Percentiles rank a stretch among this genome's conserved stretches.
These are phyloP conservation scores for Ramularia endophylla DNA, from an alignment of 2,329 filamentous ascomycete genomes.

Conservation along the genomic window DNA sequence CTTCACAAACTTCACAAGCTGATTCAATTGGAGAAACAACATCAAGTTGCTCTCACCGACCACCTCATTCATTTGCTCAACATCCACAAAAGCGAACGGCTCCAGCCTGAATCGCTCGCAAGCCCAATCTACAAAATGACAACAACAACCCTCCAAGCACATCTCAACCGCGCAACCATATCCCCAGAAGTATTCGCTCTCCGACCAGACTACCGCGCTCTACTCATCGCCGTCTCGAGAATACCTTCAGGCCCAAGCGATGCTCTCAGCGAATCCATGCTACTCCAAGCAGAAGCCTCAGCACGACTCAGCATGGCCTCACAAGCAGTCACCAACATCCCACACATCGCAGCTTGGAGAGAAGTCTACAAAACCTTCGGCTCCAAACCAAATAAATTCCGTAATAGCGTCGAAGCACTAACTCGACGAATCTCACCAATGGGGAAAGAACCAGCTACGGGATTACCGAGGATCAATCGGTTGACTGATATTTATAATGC, in stretches of 20 bases:
- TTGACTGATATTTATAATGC: conserved; percentile 38
- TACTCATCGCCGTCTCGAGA: conserved; percentile 31
- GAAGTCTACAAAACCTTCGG: conserved; percentile 36
- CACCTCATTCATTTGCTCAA: too few species aligned
- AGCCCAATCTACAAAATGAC: not conserved
- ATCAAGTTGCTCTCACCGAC: too few species aligned
- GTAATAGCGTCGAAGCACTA: conserved; percentile 35
- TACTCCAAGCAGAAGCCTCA: conserved; percentile 26
- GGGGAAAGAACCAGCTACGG: conserved; percentile 16
- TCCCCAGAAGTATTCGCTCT: conserved; percentile 29
- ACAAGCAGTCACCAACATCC: conserved; percentile 27
- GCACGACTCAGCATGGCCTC: conserved; percentile 8
- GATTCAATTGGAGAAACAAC: too few species aligned
- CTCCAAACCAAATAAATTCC: conserved; percentile 34
- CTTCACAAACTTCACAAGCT: too few species aligned
- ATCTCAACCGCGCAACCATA: conserved; percentile 11
- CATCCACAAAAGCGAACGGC: too few species aligned
- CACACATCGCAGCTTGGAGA: conserved; percentile 35
- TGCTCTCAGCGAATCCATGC: conserved; percentile 25
- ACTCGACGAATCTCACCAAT: conserved; percentile 26
- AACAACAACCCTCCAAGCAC: conserved; percentile 5
- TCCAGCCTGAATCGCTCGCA: too few species aligned
- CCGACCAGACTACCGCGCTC: conserved; percentile 34
- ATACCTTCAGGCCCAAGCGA: conserved; percentile 31
- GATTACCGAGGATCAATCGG: conserved; percentile 34